Evolutionary conservation across 78 protist genomes (phyloP).

Genomic region (Chrysochromulina tobinii): DNA sequence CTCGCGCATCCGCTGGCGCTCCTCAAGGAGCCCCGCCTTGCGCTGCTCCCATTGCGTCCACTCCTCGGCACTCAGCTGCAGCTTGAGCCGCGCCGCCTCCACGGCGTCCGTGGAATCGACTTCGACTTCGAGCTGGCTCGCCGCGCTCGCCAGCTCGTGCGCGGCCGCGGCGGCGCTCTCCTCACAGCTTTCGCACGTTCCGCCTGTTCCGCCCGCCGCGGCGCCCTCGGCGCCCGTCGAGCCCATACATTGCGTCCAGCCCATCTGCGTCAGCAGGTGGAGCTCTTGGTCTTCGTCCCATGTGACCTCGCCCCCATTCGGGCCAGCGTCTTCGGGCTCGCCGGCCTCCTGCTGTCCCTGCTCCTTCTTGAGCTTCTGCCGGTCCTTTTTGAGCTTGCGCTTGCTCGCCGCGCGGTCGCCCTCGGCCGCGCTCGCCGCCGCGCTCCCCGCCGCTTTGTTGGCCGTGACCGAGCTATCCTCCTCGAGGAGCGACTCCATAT

Average conservation of each 20-base stretch:
- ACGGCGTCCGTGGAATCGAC: background rate
- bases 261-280: background rate
- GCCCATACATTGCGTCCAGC: background rate
- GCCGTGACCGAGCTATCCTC: background rate
- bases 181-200: background rate
- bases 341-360: background rate
- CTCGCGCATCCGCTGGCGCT: background rate
- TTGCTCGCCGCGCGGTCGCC: background rate
- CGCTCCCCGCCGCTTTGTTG: background rate
- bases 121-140: background rate
- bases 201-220: background rate
- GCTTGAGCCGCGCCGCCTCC: background rate
- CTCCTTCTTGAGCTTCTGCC: background rate
- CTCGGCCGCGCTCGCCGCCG: background rate
- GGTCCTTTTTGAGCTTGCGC: conserved; percentile 7
- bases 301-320: background rate
- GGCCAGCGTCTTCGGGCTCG: background rate
- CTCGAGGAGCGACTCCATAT: background rate
- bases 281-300: conserved; percentile 16
- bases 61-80: background rate
- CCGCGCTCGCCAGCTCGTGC: background rate
- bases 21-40: background rate
- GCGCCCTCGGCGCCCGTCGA: background rate
- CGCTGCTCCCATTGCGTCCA: background rate
- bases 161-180: background rate